Percentiles rank a stretch among this genome's conserved stretches.
Conservation (phyloP, 2,329 filamentous ascomycete species). For the Clonostachys byssicola region DNA sequence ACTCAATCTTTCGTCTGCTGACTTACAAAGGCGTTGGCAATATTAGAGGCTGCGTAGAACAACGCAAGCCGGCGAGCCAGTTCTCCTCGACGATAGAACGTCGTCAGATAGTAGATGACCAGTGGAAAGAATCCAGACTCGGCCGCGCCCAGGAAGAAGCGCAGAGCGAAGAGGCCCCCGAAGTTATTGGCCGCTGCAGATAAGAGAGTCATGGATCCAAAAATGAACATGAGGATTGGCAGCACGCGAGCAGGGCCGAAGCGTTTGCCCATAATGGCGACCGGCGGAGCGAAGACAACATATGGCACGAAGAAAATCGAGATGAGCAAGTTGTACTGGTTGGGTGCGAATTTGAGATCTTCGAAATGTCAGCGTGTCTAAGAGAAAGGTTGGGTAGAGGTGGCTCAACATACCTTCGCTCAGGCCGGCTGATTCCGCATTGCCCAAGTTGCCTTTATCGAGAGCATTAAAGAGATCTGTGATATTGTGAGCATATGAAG, state of each 20-base stretch:
- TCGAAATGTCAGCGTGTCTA: conserved; percentile 10
- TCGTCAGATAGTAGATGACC: conserved; percentile 46
- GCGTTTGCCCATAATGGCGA: conserved; percentile 63
- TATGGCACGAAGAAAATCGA: conserved; percentile 75
- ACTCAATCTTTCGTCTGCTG: background rate
- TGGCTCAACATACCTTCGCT: conserved; percentile 17
- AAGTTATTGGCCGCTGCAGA: conserved; percentile 46
- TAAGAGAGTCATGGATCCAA: conserved; percentile 63
- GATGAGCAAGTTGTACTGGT: conserved; percentile 68
- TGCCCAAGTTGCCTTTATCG: conserved; percentile 37
- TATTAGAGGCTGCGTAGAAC: conserved; percentile 73
- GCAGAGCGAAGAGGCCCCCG: conserved; percentile 41
- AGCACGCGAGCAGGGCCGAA: conserved; percentile 63
- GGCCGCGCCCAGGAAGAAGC: conserved; percentile 46
- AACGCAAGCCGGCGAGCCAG: conserved; percentile 47
- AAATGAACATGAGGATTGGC: conserved; percentile 68
- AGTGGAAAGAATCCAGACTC: conserved; percentile 53
- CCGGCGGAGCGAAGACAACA: conserved; percentile 60
- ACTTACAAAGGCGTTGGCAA: conserved; percentile 53
- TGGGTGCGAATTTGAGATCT: conserved; percentile 46
- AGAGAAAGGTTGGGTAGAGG: background rate
- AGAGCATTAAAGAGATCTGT: conserved; percentile 41
- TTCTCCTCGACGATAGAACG: conserved; percentile 45
- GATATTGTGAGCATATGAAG: background rate
- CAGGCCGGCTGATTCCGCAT: conserved; percentile 51